Conservation (phyloP, 2,329 filamentous ascomycete genomes). For the Exophiala alcalophila region DNA sequence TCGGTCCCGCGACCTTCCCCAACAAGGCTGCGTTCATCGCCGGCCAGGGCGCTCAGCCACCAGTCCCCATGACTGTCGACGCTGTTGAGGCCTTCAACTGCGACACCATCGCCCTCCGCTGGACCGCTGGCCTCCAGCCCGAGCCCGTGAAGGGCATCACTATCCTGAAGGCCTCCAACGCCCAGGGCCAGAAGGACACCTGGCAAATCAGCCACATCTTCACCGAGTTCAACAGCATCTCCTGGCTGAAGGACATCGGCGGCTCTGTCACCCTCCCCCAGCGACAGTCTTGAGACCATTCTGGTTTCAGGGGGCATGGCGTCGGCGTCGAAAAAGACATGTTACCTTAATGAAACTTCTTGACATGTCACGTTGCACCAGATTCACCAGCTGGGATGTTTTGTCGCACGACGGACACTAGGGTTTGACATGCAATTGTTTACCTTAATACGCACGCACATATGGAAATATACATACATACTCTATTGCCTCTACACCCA, state of each 20-base stretch:
- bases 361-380: too few relatives aligned
- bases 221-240: constrained; percentile 37
- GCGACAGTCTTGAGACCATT: constrained; percentile 1
- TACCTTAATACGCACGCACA: too few relatives aligned
- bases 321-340: constrained; percentile 4
- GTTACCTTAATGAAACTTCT: not conserved
- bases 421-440: too few relatives aligned
- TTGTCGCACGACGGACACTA: too few relatives aligned
- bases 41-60: constrained; percentile 30
- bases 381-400: too few relatives aligned
- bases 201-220: constrained; percentile 37
- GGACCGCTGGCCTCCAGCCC: constrained; percentile 29
- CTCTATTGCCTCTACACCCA: too few relatives aligned
- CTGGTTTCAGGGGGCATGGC: constrained; percentile 12
- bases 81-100: constrained; percentile 33
- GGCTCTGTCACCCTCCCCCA: constrained; percentile 21
- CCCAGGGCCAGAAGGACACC: constrained; percentile 19
- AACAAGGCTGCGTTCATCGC: constrained; percentile 34
- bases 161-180: constrained; percentile 31
- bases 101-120: constrained; percentile 35
- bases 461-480: too few relatives aligned
- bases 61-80: constrained; percentile 32
- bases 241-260: constrained; percentile 26
- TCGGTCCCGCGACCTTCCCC: constrained; percentile 35
- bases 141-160: constrained; percentile 35